Evolutionary conservation across 768 basidiomycete genomes (phyloP), one percentile per base, ranked within the genome.

Genomic region (Xerocomellus intermedius): DNA sequence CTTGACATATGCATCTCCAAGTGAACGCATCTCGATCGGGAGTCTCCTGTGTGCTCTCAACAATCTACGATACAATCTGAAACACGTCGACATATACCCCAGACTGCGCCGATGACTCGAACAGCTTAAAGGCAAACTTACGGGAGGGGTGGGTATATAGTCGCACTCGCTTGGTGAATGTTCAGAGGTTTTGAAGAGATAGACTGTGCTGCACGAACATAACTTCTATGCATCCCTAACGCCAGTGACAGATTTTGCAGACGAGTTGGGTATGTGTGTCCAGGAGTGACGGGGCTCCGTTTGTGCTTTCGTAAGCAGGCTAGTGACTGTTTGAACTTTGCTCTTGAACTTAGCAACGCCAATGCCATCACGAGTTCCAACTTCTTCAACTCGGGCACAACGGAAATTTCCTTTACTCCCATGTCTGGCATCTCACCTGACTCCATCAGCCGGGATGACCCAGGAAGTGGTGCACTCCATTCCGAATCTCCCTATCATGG

Each of bases 1-100:
- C 74, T 91, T 95, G 52, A 95, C 79, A 66, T 95, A 96, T 37
- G 81, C 79, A 65, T 95, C 92, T 22, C 94, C 94, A 48, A 96
- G 75, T 38, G 82, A 83, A 26, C 91, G 82, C 87, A 96, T 89
- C 56, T 93, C 93, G 5, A 65, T 52, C 4, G 91, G 86, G 5
- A 96, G 77, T 48, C 69, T 69, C 47, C 85, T 81, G 64, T 98
- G 94, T 1, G 86, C 83, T n/a, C 94, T 81, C 37, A 96, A 74
- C 26, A 96, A 75, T 33, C 84, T 77, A 26, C 94, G 85, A 68
- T 89, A 94, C 22, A 96, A 75, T n/a, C 91, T 94, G 61, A 5
- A 39, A 57, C 35, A 38, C 22, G 48, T 38, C 54, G 12, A 43
- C 14, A 42, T 46, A 42, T 14, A n/a, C 8, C 28, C n/a, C 35